These are phyloP conservation scores for Chrysanthemum lavandulifolium DNA, from an alignment of 129 eudicot genomes.

Conservation along the genomic window DNA sequence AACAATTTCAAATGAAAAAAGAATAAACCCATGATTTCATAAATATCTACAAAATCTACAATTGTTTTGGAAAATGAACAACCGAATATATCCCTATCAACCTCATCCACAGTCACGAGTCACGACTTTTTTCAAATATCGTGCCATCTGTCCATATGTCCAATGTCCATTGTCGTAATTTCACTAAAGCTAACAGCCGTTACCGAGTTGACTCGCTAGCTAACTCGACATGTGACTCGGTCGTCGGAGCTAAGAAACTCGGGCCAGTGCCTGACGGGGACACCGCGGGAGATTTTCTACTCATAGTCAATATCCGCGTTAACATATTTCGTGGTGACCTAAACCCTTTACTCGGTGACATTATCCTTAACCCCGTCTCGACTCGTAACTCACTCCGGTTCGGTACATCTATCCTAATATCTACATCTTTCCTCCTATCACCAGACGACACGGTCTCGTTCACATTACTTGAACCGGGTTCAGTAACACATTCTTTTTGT, in stretches of 20 bases:
- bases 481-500: neutral
- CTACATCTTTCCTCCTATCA: slow-evolving; percentile 54
- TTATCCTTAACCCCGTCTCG: slow-evolving; percentile 39
- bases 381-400: slow-evolving; percentile 26
- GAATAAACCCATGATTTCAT: slow-evolving; percentile 10
- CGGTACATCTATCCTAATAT: slow-evolving; percentile 58
- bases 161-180: slow-evolving; percentile 5
- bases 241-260: slow-evolving; percentile 29
- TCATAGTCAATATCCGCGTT: slow-evolving; percentile 62
- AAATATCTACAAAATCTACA: slow-evolving; percentile 27
- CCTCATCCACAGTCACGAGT: neutral
- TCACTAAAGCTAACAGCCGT: slow-evolving; percentile 16
- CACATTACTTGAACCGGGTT: slow-evolving; percentile 38
- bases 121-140: neutral
- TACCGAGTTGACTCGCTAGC: slow-evolving; percentile 45
- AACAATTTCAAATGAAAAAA: neutral
- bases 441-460: slow-evolving; percentile 32
- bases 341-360: slow-evolving; percentile 53
- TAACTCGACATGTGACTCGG: slow-evolving; percentile 22
- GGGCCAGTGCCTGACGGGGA: slow-evolving; percentile 59
- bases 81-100: neutral
- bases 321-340: slow-evolving; percentile 63
- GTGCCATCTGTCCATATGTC: slow-evolving; percentile 21
- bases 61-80: neutral
- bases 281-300: slow-evolving; percentile 36